These are phyloP conservation scores for Prunus kanzakura DNA, from an alignment of 306 rosid genomes.

Conservation along the genomic window DNA sequence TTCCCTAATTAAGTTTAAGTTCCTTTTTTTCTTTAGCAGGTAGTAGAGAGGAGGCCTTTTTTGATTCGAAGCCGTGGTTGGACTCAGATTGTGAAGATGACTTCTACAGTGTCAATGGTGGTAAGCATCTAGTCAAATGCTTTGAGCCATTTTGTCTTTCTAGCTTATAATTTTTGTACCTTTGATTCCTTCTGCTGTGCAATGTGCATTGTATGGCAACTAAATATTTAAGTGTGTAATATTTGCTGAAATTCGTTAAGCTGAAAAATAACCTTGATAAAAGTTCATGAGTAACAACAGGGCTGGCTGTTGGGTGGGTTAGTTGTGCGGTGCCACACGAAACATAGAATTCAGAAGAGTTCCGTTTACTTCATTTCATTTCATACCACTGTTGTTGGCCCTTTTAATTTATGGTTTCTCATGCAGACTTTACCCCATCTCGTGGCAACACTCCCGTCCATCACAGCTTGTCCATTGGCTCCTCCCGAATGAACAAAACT, in stretches of 20 bases:
- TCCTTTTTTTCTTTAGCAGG: conserved; percentile 37
- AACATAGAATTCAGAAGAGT: conserved; percentile 8
- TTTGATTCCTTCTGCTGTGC: background rate
- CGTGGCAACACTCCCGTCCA: conserved; percentile 79
- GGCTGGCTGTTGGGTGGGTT: background rate
- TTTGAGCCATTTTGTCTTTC: conserved; percentile 23
- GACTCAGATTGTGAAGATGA: conserved; percentile 93
- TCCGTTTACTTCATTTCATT: background rate
- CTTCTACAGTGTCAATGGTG: conserved; percentile 89
- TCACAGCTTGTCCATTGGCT: conserved; percentile 24
- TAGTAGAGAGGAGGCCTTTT: conserved; percentile 79
- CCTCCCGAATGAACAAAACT: conserved; percentile 32
- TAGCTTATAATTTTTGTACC: background rate
- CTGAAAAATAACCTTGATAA: background rate
- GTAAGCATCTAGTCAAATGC: conserved; percentile 47
- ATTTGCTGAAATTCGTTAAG: background rate
- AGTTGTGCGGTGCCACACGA: background rate
- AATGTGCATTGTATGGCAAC: too few species aligned
- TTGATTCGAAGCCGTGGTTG: conserved; percentile 81
- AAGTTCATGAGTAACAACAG: background rate
- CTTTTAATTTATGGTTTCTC: conserved; percentile 1
- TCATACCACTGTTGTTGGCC: background rate
- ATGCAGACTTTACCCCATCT: conserved; percentile 81
- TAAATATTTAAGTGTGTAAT: too few species aligned
- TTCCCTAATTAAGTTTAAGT: conserved; percentile 1